Evolutionary conservation across 768 basidiomycete species (phyloP).

Genomic region (Boletus coccyginus): DNA sequence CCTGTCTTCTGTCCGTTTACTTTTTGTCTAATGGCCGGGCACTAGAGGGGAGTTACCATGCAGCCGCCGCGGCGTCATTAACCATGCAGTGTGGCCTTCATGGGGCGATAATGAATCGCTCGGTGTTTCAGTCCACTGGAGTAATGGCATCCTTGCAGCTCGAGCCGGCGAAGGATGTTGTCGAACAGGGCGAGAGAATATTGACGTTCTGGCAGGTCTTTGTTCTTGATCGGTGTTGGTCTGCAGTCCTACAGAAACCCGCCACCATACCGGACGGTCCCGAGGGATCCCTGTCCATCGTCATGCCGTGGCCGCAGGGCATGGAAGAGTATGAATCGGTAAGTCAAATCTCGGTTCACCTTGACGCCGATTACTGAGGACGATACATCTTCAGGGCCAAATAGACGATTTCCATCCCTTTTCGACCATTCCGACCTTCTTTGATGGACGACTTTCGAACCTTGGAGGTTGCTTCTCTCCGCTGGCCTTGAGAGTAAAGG

Average conservation of each 20-base stretch:
- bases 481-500: slow-evolving; percentile 67
- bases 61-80: slow-evolving; percentile 68
- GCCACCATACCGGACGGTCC: slow-evolving; percentile 62
- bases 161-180: slow-evolving; percentile 54
- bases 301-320: slow-evolving; percentile 74
- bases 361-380: slow-evolving; percentile 11
- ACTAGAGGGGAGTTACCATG: slow-evolving; percentile 77
- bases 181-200: slow-evolving; percentile 70
- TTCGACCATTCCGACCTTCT: slow-evolving; percentile 61
- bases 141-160: slow-evolving; percentile 41
- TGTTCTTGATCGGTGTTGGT: slow-evolving; percentile 79
- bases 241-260: slow-evolving; percentile 67
- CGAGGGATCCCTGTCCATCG: slow-evolving; percentile 55
- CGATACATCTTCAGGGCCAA: slow-evolving; percentile 48
- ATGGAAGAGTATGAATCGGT: slow-evolving; percentile 73
- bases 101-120: slow-evolving; percentile 34
- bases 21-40: slow-evolving; percentile 74
- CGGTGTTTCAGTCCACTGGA: slow-evolving; percentile 35
- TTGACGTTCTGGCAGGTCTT: slow-evolving; percentile 84
- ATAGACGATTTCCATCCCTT: slow-evolving; percentile 48
- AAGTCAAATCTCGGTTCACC: slow-evolving; percentile 25
- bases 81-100: slow-evolving; percentile 74
- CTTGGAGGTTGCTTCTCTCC: slow-evolving; percentile 55
- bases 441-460: slow-evolving; percentile 53
- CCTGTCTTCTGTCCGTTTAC: slow-evolving; percentile 72